These are phyloP conservation scores for Ceratocystis harringtonii DNA, from an alignment of 2,329 filamentous ascomycete species.

Conservation along the genomic window DNA sequence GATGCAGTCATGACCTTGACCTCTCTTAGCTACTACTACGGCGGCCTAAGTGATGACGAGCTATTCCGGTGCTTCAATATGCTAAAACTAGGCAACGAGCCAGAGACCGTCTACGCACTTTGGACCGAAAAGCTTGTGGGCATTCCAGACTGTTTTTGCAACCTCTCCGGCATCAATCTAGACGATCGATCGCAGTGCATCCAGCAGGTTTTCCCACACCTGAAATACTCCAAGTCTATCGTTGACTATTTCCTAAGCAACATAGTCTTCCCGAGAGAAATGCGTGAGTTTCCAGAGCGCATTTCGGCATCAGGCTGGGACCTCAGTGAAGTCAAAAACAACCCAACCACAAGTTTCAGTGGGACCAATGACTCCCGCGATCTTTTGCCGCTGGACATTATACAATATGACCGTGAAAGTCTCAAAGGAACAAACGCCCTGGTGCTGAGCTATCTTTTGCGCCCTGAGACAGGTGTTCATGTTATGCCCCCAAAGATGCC, in stretches of 20 bases:
- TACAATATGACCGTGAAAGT: slow-evolving; percentile 37
- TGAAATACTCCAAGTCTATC: slow-evolving; percentile 36
- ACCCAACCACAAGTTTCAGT: slow-evolving; percentile 50
- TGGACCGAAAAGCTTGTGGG: slow-evolving; percentile 30
- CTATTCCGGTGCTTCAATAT: slow-evolving; percentile 33
- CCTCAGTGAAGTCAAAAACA: slow-evolving; percentile 32
- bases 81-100: slow-evolving; percentile 37
- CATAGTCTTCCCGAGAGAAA: slow-evolving; percentile 45
- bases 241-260: slow-evolving; percentile 49
- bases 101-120: slow-evolving; percentile 33
- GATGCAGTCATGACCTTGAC: slow-evolving; percentile 44
- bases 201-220: slow-evolving; percentile 34
- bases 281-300: slow-evolving; percentile 48
- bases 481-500: slow-evolving; percentile 20
- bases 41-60: slow-evolving; percentile 37
- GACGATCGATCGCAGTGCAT: slow-evolving; percentile 36
- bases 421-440: slow-evolving; percentile 53
- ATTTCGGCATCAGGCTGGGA: slow-evolving; percentile 55
- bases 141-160: slow-evolving; percentile 27
- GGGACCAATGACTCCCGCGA: slow-evolving; percentile 50
- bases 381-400: slow-evolving; percentile 41
- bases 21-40: slow-evolving; percentile 40
- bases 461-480: slow-evolving; percentile 33
- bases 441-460: slow-evolving; percentile 45
- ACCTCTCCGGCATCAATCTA: slow-evolving; percentile 41